Conservation (phyloP, 495 filamentous ascomycete species). For the Amniculicola lignicola region DNA sequence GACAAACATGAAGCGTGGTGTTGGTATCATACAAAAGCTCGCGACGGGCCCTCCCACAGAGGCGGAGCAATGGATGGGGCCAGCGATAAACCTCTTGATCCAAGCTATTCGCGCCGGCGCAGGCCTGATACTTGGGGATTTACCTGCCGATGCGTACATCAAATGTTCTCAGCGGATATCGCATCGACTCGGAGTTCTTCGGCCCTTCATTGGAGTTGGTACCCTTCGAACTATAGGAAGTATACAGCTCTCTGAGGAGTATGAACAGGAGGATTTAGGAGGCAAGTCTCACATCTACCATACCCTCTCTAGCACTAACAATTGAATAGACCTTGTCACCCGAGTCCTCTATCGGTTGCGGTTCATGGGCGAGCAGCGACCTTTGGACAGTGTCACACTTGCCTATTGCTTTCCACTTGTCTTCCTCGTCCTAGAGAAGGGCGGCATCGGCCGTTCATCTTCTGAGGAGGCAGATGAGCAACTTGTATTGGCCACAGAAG, state of each 20-base stretch:
- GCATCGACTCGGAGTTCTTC: constrained; percentile 67
- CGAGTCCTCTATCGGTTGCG: constrained; percentile 86
- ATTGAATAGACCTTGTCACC: constrained; percentile 67
- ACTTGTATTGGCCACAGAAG: constrained; percentile 83
- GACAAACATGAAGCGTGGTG: constrained; percentile 68
- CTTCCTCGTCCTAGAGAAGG: constrained; percentile 67
- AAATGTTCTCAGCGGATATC: constrained; percentile 70
- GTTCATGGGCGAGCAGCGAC: constrained; percentile 85
- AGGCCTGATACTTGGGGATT: constrained; percentile 72
- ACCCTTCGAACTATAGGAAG: constrained; percentile 75
- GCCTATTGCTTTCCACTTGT: constrained; percentile 83
- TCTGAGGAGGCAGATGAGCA: constrained; percentile 82
- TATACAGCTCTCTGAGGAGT: constrained; percentile 63
- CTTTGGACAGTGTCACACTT: constrained; percentile 80
- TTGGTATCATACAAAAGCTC: constrained; percentile 78
- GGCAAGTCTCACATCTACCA: constrained; percentile 3
- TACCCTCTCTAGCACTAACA: neutral
- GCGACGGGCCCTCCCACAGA: constrained; percentile 82
- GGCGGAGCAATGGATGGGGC: constrained; percentile 79
- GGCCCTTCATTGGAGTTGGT: constrained; percentile 81
- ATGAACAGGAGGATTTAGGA: constrained; percentile 75
- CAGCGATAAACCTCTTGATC: constrained; percentile 67
- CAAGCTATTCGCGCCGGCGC: constrained; percentile 73
- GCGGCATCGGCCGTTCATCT: constrained; percentile 66
- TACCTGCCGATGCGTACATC: constrained; percentile 75